phyloP scores from a whole-genome alignment of 2,329 filamentous ascomycete species.

The Diaporthe humulicola region DNA sequence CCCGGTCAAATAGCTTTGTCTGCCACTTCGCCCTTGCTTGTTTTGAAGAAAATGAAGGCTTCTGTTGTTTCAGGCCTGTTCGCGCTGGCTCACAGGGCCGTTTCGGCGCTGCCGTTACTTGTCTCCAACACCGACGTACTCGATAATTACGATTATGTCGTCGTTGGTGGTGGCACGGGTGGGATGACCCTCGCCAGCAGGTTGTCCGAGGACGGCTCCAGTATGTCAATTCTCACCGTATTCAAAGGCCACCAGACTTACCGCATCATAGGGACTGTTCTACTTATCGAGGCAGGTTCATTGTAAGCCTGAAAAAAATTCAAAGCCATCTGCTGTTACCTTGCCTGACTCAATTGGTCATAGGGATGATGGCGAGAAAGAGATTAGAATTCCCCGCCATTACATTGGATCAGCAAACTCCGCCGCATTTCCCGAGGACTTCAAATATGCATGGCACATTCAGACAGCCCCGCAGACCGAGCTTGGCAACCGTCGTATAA shows the following conservation, averaged over 20 bases:
- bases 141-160: constrained; percentile 35
- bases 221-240: neutral
- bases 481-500: neutral
- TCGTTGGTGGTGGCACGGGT: constrained; percentile 37
- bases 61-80: neutral
- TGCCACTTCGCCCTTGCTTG: neutral
- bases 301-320: neutral
- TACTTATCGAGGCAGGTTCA: neutral
- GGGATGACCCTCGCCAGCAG: constrained; percentile 35
- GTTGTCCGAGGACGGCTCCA: constrained; percentile 12
- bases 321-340: too few relatives aligned
- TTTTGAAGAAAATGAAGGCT: neutral
- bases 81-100: neutral
- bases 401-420: neutral
- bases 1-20: neutral
- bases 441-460: constrained; percentile 15
- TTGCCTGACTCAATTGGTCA: neutral
- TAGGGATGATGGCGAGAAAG: neutral
- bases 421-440: neutral
- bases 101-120: neutral
- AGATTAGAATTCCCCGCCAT: neutral
- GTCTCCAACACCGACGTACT: constrained; percentile 16
- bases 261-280: neutral
- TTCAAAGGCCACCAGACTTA: neutral
- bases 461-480: constrained; percentile 5